Evolutionary conservation across 768 basidiomycete species (phyloP).

Genomic region (Auriscalpium vulgare): DNA sequence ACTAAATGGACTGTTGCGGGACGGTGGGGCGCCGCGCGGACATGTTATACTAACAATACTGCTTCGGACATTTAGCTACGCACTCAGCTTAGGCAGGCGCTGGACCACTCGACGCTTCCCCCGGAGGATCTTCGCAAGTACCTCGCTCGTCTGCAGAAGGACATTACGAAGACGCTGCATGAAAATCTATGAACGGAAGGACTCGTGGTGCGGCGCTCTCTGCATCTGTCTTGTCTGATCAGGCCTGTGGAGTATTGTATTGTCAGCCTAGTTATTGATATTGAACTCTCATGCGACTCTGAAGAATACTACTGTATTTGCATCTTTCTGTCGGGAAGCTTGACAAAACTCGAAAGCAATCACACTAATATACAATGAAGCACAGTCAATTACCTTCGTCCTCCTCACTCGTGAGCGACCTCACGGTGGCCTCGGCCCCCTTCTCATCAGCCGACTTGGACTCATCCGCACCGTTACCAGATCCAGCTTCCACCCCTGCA

Average conservation of each 20-base stretch:
- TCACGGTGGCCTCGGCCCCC: not conserved
- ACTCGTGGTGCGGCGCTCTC: not conserved
- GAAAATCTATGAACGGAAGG: constrained; percentile 21
- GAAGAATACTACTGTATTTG: too few relatives aligned
- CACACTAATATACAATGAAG: too few relatives aligned
- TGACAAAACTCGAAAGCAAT: too few relatives aligned
- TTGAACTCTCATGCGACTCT: too few relatives aligned
- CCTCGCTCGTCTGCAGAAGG: constrained; percentile 60
- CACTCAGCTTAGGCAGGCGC: constrained; percentile 66
- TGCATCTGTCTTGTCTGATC: too few relatives aligned
- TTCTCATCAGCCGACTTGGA: not conserved
- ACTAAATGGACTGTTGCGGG: too few relatives aligned
- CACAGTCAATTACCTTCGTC: too few relatives aligned
- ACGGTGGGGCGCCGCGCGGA: constrained; percentile 4
- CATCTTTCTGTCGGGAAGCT: too few relatives aligned
- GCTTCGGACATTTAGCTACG: constrained; percentile 40
- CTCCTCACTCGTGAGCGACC: not conserved
- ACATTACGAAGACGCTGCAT: constrained; percentile 51
- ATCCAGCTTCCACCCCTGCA: not conserved
- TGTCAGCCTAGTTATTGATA: too few relatives aligned
- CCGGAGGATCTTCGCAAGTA: constrained; percentile 61
- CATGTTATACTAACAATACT: not conserved
- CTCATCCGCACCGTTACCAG: not conserved
- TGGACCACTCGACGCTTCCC: constrained; percentile 66
- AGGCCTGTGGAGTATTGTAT: too few relatives aligned